Evolutionary conservation across 352 stramenopile genomes (phyloP), one percentile per base, ranked within the genome.

Genomic region (Phytophthora aleatoria): DNA sequence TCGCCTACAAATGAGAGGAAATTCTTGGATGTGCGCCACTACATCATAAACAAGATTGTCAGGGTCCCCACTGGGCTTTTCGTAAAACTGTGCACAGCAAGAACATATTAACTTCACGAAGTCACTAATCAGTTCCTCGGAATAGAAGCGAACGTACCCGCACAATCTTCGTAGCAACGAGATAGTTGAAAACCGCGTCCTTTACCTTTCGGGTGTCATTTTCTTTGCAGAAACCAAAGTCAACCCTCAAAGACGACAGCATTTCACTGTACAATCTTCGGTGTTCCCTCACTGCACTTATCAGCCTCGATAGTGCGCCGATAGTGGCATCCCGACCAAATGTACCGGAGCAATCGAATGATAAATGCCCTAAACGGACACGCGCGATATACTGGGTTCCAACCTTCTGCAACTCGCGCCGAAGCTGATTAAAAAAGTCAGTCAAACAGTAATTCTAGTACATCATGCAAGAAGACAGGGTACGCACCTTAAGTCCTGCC

Each of bases 281-380:
- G 28, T 79, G 80, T 39, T 88, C 70, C 26, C 61, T 42, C 9
- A 90, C 42, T 27, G 69, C 69, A 7, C 50, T 65, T 13, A 74
- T 64, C 1, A 93, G 67, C 16, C 65, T 67, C 15, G 73, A 58
- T 0, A 85, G 62, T 5, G 79, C 84, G 10, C 65, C 49, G n/a
- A 78, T 72, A n/a, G 76, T 90, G 11, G 80, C 77, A 43, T 89
- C 66, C 11, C 76, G 64, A 65, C 87, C 79, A 57, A 49, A 49
- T 12, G 43, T 65, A 50, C 54, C 64, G 15, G 35, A 62, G 24
- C 33, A 63, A 43, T 87, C 54, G 16, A 64, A 74, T n/a, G 67
- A 74, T n/a, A 89, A 58, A 44, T 83, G 77, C 10, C 67, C 78
- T 24, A 88, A 47, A n/a, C 65, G 74, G 9, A 88, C 52, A 8